Evolutionary conservation across 805 yeast genomes (phyloP).

Genomic region (Cyberlindnera mississippiensis): DNA sequence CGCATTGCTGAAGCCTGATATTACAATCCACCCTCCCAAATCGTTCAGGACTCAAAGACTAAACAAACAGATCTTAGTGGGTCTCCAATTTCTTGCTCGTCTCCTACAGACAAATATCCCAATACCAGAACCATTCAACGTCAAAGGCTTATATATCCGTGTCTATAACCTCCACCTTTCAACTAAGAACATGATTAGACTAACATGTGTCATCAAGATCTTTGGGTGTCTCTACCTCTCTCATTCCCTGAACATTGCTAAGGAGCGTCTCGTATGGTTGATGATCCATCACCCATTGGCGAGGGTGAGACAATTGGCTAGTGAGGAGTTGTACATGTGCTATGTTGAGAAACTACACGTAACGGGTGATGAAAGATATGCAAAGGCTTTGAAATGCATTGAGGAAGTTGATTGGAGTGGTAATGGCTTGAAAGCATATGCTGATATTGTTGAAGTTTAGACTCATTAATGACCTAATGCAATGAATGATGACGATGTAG

Average conservation of each 20-base stretch:
- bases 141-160: conserved; percentile 39
- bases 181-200: conserved; percentile 36
- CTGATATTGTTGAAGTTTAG: conserved; percentile 2
- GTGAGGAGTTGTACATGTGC: conserved; percentile 40
- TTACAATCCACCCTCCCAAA: conserved; percentile 1
- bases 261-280: conserved; percentile 26
- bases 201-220: conserved; percentile 38
- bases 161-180: conserved; percentile 55
- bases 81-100: conserved; percentile 25
- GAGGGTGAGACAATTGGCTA: conserved; percentile 34
- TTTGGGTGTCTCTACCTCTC: conserved; percentile 37
- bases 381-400: conserved; percentile 12
- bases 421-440: conserved; percentile 3
- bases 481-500: conserved; percentile 6
- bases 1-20: conserved; percentile 27
- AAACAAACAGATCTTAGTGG: conserved; percentile 20
- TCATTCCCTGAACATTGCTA: conserved; percentile 18
- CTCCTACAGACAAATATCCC: conserved; percentile 19
- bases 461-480: background rate
- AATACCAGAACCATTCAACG: conserved; percentile 22
- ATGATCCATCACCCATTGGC: conserved; percentile 31
- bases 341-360: conserved; percentile 31
- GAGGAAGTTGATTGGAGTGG: conserved; percentile 20
- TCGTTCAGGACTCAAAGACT: conserved; percentile 15
- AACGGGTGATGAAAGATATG: conserved; percentile 30